These are phyloP conservation scores for Aureobasidium sp. DNA, from an alignment of 2,329 filamentous ascomycete genomes.

Conservation along the genomic window DNA sequence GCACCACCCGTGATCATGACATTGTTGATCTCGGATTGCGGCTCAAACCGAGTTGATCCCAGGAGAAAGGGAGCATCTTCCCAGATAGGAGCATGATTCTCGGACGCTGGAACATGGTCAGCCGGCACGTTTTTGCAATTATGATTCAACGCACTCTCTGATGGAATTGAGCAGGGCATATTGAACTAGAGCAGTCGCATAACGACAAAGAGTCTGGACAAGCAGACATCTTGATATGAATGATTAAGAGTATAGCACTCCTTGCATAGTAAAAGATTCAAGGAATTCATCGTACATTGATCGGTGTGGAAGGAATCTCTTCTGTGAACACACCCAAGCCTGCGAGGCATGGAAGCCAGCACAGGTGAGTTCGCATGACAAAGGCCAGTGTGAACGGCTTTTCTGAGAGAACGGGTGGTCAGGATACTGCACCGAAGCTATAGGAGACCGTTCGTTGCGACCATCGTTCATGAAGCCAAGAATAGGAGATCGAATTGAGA, in stretches of 20 bases:
- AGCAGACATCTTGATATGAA: constrained; percentile 11
- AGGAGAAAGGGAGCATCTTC: constrained; percentile 74
- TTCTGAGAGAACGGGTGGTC: background rate
- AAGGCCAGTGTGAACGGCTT: background rate
- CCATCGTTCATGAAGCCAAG: background rate
- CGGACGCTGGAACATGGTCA: constrained; percentile 14
- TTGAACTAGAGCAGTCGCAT: background rate
- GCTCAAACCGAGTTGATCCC: constrained; percentile 76
- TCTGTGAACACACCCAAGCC: background rate
- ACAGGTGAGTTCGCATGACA: background rate
- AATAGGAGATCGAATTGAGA: background rate
- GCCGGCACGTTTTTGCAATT: background rate
- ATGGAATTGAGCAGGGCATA: constrained; percentile 13
- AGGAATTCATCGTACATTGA: constrained; percentile 17
- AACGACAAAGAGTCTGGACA: background rate
- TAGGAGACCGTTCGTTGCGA: background rate
- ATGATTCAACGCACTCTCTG: background rate
- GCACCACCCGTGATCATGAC: constrained; percentile 88
- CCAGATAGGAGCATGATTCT: constrained; percentile 49
- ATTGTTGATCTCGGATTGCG: constrained; percentile 75
- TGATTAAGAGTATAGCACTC: background rate
- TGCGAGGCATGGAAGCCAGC: background rate
- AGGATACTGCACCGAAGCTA: background rate
- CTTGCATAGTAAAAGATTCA: constrained; percentile 3
- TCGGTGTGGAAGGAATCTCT: constrained; percentile 11